These are phyloP conservation scores for Pezizomycotina sp. DNA, from an alignment of 2,329 filamentous ascomycete species.

Conservation along the genomic window DNA sequence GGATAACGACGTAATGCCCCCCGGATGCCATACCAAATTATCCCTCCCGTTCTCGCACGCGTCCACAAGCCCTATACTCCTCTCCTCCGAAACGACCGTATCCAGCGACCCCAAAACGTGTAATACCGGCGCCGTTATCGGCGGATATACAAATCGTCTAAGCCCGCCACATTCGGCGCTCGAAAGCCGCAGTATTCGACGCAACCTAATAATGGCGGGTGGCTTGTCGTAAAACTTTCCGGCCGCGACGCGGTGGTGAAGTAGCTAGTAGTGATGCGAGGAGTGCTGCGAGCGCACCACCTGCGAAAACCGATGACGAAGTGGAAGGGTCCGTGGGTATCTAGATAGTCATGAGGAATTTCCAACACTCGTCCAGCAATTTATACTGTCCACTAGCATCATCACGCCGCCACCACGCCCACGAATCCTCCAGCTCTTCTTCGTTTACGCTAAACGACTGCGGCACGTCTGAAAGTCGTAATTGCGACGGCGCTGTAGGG, in stretches of 20 bases:
- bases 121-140: slow-evolving; percentile 43
- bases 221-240: slow-evolving; percentile 28
- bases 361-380: slow-evolving; percentile 21
- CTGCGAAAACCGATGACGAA: slow-evolving; percentile 32
- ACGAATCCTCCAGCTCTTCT: slow-evolving; percentile 36
- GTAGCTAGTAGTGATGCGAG: slow-evolving; percentile 41
- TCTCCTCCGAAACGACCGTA: slow-evolving; percentile 45
- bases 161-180: slow-evolving; percentile 38
- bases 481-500: slow-evolving; percentile 36
- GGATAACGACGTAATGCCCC: too few relatives aligned
- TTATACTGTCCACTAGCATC: slow-evolving; percentile 26
- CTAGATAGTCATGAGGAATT: slow-evolving; percentile 21
- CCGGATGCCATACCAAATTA: slow-evolving; percentile 48
- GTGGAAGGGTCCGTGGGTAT: slow-evolving; percentile 13
- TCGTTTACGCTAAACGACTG: too few relatives aligned
- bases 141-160: slow-evolving; percentile 42
- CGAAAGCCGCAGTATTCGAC: slow-evolving; percentile 46
- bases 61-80: slow-evolving; percentile 40
- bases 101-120: slow-evolving; percentile 49
- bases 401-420: slow-evolving; percentile 44
- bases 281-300: slow-evolving; percentile 43
- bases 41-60: slow-evolving; percentile 38
- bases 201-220: slow-evolving; percentile 45
- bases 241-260: slow-evolving; percentile 30
- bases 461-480: too few relatives aligned